Conservation (phyloP, 305 asterid genomes). For the Fraxinus velutina region DNA sequence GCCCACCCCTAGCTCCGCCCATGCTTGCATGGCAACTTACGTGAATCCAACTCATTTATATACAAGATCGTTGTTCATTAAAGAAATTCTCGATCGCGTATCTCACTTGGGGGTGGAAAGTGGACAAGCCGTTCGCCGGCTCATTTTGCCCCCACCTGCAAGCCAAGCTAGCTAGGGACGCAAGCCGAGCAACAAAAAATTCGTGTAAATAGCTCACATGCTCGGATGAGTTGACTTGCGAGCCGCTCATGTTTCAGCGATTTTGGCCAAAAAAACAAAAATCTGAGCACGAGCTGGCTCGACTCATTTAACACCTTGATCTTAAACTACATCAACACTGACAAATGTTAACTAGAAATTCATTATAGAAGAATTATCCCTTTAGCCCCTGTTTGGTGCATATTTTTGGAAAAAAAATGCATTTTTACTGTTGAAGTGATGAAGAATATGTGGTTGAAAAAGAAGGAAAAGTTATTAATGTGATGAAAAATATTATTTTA, state of each 20-base stretch:
- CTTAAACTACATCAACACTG: neutral
- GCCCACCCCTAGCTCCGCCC: no score
- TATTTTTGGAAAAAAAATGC: no score
- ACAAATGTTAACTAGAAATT: neutral
- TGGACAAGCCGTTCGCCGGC: neutral
- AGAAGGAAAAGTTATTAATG: no score
- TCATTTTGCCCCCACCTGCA: neutral
- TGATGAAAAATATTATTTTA: no score
- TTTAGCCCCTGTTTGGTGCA: no score
- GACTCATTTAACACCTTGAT: neutral
- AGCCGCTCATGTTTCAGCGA: neutral
- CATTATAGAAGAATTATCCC: neutral
- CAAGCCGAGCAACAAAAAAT: neutral
- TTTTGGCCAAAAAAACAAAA: neutral
- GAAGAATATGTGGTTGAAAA: no score
- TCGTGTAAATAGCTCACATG: neutral
- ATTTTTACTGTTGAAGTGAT: no score
- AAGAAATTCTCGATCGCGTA: neutral
- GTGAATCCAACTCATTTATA: neutral
- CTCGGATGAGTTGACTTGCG: neutral
- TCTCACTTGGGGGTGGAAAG: neutral
- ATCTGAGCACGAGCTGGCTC: neutral
- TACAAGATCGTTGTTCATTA: neutral
- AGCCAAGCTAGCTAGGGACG: neutral
- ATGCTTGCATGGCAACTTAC: neutral